Conservation (phyloP, 345 rosid genomes). For the Pistacia atlantica region DNA sequence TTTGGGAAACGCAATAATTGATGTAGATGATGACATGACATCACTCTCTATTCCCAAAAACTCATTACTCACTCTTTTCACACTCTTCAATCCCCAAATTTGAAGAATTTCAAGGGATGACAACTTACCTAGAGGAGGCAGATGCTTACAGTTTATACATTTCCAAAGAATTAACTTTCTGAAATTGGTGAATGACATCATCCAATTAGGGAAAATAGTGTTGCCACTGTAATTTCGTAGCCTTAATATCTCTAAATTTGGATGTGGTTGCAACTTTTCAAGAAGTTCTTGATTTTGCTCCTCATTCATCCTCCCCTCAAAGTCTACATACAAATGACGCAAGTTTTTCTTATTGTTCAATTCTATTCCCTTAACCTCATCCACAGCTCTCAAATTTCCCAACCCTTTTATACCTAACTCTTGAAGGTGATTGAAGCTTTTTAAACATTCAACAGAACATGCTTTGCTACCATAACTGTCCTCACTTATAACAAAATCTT, state of each 20-base stretch:
- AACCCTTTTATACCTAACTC: not conserved
- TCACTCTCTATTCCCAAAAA: too few species aligned
- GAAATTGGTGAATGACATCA: not conserved
- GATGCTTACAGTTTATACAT: not conserved
- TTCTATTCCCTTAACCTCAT: too few species aligned
- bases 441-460: not conserved
- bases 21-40: too few species aligned
- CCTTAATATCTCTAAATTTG: not conserved
- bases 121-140: not conserved
- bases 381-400: too few species aligned
- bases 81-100: not conserved
- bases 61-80: too few species aligned
- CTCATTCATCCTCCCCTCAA: too few species aligned
- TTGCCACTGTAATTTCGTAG: not conserved
- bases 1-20: too few species aligned
- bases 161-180: not conserved
- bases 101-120: not conserved
- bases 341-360: too few species aligned
- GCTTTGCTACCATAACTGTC: too few species aligned
- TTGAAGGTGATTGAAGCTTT: not conserved
- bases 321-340: too few species aligned
- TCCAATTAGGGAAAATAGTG: not conserved
- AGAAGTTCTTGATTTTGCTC: too few species aligned
- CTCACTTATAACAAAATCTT: not conserved
- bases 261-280: too few species aligned